Percentiles rank a stretch among this genome's conserved stretches.
phyloP scores from a whole-genome alignment of 1,284 basidiomycete genomes.

The Ganoderma lucidum region DNA sequence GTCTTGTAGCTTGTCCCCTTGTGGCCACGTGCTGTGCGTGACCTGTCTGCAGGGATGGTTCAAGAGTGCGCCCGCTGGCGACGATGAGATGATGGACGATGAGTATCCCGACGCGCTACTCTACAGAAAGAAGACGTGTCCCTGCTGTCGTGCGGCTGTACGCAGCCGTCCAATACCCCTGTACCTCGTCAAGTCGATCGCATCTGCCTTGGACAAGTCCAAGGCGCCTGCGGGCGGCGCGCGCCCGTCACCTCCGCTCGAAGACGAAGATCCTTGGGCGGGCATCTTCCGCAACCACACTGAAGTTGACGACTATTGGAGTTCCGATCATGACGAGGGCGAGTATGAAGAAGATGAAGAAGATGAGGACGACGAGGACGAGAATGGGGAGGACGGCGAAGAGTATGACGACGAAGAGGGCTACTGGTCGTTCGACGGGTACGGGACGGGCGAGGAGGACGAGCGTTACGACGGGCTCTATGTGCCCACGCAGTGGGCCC shows the following conservation, averaged over 20 bases:
- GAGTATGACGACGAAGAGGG: slow-evolving; percentile 43
- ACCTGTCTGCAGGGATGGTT: slow-evolving; percentile 80
- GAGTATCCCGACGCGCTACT: slow-evolving; percentile 59
- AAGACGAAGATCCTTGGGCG: slow-evolving; percentile 62
- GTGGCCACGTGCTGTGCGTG: slow-evolving; percentile 76
- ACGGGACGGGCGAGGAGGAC: slow-evolving; percentile 45
- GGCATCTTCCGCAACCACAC: too few species aligned
- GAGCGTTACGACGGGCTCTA: slow-evolving; percentile 48
- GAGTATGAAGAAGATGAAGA: slow-evolving; percentile 44
- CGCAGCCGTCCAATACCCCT: slow-evolving; percentile 48
- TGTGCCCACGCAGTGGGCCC: slow-evolving; percentile 61
- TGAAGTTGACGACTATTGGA: too few species aligned
- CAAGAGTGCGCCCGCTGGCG: slow-evolving; percentile 62
- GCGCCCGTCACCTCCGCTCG: slow-evolving; percentile 40
- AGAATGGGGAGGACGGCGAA: slow-evolving; percentile 41
- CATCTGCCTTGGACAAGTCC: slow-evolving; percentile 34
- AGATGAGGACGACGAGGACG: slow-evolving; percentile 39
- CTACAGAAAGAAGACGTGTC: slow-evolving; percentile 71
- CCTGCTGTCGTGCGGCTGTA: slow-evolving; percentile 70
- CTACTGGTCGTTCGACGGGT: slow-evolving; percentile 45
- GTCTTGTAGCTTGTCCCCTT: slow-evolving; percentile 65
- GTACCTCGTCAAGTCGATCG: too few species aligned
- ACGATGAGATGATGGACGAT: slow-evolving; percentile 63
- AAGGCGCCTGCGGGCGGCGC: slow-evolving; percentile 18
- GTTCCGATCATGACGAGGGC: slow-evolving; percentile 33